Conservation (phyloP, 2,329 filamentous ascomycete species). For the Verticillium nonalfalfae region DNA sequence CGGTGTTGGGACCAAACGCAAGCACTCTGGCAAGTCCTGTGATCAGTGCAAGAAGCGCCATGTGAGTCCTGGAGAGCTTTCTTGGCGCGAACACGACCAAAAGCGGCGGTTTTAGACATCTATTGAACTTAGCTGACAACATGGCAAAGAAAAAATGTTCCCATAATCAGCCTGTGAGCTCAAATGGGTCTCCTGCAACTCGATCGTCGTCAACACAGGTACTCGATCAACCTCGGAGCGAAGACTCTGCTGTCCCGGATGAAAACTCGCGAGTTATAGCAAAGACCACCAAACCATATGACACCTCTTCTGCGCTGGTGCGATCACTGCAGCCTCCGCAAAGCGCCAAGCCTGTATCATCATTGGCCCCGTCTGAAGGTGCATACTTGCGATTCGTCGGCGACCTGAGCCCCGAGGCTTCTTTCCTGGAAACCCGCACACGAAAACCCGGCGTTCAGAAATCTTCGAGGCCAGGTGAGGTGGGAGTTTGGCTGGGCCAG, state of each 20-base stretch:
- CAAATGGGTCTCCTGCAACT: neutral
- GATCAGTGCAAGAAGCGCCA: constrained; percentile 11
- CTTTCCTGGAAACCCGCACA: constrained; percentile 13
- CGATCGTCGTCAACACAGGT: neutral
- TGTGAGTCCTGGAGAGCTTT: constrained; percentile 2
- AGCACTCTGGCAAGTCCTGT: constrained; percentile 8
- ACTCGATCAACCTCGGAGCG: no score
- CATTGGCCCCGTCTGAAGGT: neutral
- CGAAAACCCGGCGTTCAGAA: constrained; percentile 1
- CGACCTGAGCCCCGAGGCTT: constrained; percentile 15
- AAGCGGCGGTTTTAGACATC: neutral
- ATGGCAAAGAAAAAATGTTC: neutral
- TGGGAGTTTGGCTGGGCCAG: constrained; percentile 13
- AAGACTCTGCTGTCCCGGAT: neutral
- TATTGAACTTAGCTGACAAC: neutral
- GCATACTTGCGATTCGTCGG: constrained; percentile 17
- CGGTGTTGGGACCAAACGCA: constrained; percentile 13
- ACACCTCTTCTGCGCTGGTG: neutral
- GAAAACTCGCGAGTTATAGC: neutral
- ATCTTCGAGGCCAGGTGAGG: constrained; percentile 9
- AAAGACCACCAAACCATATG: neutral
- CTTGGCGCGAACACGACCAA: neutral
- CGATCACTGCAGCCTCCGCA: neutral
- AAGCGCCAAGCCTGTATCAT: neutral
- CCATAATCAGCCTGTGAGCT: neutral